A percentile compares a stretch with the other conserved stretches of the same genome.
These are phyloP conservation scores for Pseudonitzschia delicatissima DNA, from an alignment of 108 stramenopile genomes.

Conservation along the genomic window DNA sequence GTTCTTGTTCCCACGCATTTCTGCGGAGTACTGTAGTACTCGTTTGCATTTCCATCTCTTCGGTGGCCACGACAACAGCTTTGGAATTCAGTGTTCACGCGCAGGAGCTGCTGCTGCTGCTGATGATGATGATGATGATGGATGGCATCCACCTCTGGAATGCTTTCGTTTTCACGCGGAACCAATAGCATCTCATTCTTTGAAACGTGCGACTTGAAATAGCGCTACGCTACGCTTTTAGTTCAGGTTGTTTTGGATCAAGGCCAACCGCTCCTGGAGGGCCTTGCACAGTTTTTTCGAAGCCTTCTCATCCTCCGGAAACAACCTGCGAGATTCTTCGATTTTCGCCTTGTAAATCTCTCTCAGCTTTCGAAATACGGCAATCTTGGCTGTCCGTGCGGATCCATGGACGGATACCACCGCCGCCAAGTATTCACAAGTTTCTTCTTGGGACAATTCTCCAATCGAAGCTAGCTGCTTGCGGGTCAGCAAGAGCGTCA, in stretches of 20 bases:
- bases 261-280: background rate
- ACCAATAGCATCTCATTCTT: no score
- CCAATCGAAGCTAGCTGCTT: constrained; percentile 7
- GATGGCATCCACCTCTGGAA: no score
- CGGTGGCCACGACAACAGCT: no score
- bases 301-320: background rate
- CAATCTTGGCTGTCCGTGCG: constrained; percentile 62
- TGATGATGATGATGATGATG: no score
- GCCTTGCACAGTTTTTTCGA: background rate
- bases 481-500: constrained; percentile 44
- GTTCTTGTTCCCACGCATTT: no score
- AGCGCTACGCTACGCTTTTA: background rate
- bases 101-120: no score
- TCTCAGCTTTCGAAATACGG: constrained; percentile 35
- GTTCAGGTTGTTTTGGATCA: background rate
- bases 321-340: background rate
- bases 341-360: constrained; percentile 8
- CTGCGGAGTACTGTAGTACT: no score
- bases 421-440: constrained; percentile 36
- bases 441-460: background rate
- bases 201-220: no score
- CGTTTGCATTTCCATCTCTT: no score
- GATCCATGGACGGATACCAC: constrained; percentile 58
- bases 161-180: no score
- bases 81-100: no score